Evolutionary conservation across 495 filamentous ascomycete genomes (phyloP).

Genomic region (Xylaria longipes): DNA sequence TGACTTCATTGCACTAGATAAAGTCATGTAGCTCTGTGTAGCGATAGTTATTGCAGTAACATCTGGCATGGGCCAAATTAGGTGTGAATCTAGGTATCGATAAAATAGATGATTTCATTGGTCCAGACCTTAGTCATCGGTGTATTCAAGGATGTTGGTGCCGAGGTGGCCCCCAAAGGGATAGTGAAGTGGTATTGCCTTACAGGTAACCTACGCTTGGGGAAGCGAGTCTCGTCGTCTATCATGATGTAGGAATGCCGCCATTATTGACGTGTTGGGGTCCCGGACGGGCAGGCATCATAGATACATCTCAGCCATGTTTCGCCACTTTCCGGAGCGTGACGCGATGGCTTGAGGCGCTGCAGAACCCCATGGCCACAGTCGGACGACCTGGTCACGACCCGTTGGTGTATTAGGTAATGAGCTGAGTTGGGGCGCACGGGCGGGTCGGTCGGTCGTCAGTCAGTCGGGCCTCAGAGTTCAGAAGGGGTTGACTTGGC

Average conservation of each 20-base stretch:
- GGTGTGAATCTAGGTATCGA: too few species aligned
- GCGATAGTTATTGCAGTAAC: too few species aligned
- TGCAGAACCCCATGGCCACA: conserved; percentile 6
- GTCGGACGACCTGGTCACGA: neutral
- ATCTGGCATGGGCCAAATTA: too few species aligned
- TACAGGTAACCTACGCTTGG: too few species aligned
- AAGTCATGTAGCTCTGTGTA: too few species aligned
- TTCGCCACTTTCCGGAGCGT: neutral
- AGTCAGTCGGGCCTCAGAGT: neutral
- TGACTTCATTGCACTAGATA: too few species aligned
- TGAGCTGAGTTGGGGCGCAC: conserved; percentile 9
- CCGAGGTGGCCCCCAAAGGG: too few species aligned
- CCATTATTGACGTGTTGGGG: neutral
- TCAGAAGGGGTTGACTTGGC: neutral
- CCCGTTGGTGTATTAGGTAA: neutral
- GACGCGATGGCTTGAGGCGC: conserved; percentile 17
- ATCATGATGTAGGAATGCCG: neutral
- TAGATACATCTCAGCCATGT: conserved; percentile 6
- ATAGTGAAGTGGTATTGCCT: too few species aligned
- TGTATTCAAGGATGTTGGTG: too few species aligned
- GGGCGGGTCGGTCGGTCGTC: conserved; percentile 2
- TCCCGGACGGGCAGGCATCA: neutral
- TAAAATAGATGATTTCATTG: too few species aligned
- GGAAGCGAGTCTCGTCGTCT: too few species aligned
- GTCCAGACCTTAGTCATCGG: too few species aligned